phyloP scores from a whole-genome alignment of 768 basidiomycete genomes.

The Lactifluus pinguis region DNA sequence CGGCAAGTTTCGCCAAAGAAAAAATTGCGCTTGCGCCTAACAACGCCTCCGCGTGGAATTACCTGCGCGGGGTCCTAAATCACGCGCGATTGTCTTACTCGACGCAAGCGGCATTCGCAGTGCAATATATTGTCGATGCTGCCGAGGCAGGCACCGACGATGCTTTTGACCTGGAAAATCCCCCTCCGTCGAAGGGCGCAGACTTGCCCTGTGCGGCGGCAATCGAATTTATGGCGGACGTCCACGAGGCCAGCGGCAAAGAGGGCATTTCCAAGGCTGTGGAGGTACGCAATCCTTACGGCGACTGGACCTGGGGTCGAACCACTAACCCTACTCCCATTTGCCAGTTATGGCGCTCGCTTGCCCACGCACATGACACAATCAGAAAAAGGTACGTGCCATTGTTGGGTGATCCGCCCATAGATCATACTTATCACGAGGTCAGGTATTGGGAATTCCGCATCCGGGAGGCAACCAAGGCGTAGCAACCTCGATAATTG shows the following conservation, averaged over 20 bases:
- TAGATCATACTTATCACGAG: slow-evolving; percentile 17
- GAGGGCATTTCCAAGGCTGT: slow-evolving; percentile 34
- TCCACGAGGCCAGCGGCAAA: slow-evolving; percentile 50
- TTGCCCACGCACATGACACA: slow-evolving; percentile 61
- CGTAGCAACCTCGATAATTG: not conserved
- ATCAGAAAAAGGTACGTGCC: slow-evolving; percentile 63
- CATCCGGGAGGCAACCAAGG: slow-evolving; percentile 40
- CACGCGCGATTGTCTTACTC: slow-evolving; percentile 50
- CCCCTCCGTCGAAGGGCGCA: slow-evolving; percentile 52
- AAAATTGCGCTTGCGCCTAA: slow-evolving; percentile 83
- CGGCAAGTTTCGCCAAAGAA: slow-evolving; percentile 52
- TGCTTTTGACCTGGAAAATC: slow-evolving; percentile 66
- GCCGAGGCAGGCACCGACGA: slow-evolving; percentile 28
- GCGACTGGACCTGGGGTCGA: not conserved
- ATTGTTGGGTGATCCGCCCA: slow-evolving; percentile 8
- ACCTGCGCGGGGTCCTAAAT: slow-evolving; percentile 78
- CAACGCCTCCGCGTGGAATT: slow-evolving; percentile 96
- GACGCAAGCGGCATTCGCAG: slow-evolving; percentile 47
- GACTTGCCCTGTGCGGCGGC: slow-evolving; percentile 72
- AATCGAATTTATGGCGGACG: slow-evolving; percentile 79
- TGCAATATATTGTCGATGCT: slow-evolving; percentile 45
- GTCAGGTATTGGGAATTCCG: slow-evolving; percentile 66
- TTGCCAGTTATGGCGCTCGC: slow-evolving; percentile 56
- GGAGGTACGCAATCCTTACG: slow-evolving; percentile 22
- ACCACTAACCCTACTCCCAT: not conserved